Base-by-base conservation (phyloP, 78 protist genomes). In the Emiliania huxleyi region DNA sequence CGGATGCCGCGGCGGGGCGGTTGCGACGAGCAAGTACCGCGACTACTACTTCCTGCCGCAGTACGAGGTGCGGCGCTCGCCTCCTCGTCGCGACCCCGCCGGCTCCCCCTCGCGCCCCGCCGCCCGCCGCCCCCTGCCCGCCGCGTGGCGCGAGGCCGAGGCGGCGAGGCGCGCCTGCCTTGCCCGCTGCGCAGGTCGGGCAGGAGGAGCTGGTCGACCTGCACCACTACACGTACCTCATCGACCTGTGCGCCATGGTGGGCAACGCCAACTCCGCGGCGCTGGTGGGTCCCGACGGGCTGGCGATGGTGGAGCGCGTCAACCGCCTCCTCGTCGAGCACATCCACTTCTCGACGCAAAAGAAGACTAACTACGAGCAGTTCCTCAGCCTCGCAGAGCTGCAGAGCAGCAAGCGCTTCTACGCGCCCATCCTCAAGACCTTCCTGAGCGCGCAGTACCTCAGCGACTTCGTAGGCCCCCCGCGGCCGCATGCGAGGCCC, bases 211-310 rank as follows among this genome's bases (percentile, higher is more conserved):
- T 81, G 37, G 89, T 81, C 40, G 62, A 81, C 40, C 52, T 81
- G 42, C 89, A 81, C 89, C 89, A 81, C 37, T 81, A 81, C 89
- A 44, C 56, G n/a, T 81, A 81, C 89, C 26, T 33, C 56, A 81
- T 81, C 89, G 89, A 81, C 89, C 15, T 81, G 89, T 11, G 33
- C 56, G 25, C 89, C 37, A 42, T 81, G 56, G 12, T 21, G 35
- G 46, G 33, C 15, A 46, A 46, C 40, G 21, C 37, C 38, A 33
- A 38, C 49, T 22, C n/a, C 44, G 37, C 52, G 43, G 89, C 43
- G 26, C 37, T 2, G 25, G n/a, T n/a, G n/a, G n/a, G n/a, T n/a
- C n/a, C n/a, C n/a, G 89, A 52, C 33, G 18, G 43, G 62, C 1
- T 45, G 18, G 52, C 15, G 48, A 52, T 52, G 12, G 62, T 81